A percentile compares a stretch with the other conserved stretches of the same genome.
Conservation (phyloP, 2,329 filamentous ascomycete species). For the Calonectria hongkongensis region DNA sequence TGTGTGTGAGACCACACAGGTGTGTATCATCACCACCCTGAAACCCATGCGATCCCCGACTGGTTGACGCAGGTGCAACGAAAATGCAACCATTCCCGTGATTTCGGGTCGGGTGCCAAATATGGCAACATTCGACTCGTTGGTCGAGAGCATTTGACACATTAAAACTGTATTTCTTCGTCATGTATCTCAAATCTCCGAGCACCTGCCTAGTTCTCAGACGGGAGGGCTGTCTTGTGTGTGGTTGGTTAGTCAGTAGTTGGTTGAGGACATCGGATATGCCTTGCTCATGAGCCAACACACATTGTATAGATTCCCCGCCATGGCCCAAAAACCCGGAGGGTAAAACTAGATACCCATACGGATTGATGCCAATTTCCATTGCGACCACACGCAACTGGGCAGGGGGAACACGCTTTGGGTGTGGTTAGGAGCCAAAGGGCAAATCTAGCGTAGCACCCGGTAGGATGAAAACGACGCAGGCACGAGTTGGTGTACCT, state of each 20-base stretch:
- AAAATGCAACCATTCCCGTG: slow-evolving; percentile 14
- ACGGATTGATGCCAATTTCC: neutral
- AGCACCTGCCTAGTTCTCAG: neutral
- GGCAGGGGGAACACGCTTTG: neutral
- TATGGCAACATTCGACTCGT: neutral
- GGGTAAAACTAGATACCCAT: neutral
- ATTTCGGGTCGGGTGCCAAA: slow-evolving; percentile 5
- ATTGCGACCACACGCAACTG: neutral
- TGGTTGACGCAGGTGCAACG: neutral
- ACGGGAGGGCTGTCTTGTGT: neutral
- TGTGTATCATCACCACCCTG: slow-evolving; percentile 3
- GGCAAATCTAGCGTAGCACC: slow-evolving; percentile 24
- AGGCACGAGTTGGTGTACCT: slow-evolving; percentile 4
- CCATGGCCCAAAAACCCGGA: too few relatives aligned
- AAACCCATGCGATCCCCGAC: slow-evolving; percentile 8
- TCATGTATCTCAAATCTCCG: neutral
- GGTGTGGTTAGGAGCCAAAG: neutral
- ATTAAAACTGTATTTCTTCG: neutral
- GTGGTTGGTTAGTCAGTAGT: neutral
- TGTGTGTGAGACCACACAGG: neutral
- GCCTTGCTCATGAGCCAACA: neutral
- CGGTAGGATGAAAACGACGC: neutral
- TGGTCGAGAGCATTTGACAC: neutral
- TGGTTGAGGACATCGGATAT: neutral
- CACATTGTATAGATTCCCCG: neutral